Evolutionary conservation across 2,329 filamentous ascomycete species (phyloP).

Genomic region (Fonsecaea nubica): DNA sequence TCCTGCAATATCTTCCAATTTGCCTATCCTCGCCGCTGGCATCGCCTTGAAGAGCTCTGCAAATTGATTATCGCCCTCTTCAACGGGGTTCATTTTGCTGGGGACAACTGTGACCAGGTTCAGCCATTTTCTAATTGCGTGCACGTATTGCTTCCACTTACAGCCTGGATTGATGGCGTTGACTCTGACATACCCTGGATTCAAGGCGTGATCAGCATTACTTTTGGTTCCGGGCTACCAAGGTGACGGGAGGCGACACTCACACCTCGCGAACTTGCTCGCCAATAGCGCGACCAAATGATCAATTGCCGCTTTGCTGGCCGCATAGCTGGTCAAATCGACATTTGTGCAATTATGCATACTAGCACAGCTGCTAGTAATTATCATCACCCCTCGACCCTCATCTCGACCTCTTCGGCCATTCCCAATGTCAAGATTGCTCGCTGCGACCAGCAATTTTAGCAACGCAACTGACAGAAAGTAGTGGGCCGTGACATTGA

Average conservation of each 20-base stretch:
- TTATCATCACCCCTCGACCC: constrained; percentile 55
- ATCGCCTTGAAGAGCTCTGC: constrained; percentile 51
- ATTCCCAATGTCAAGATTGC: constrained; percentile 41
- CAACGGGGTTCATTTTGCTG: constrained; percentile 55
- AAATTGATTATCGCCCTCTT: constrained; percentile 51
- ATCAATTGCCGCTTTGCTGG: constrained; percentile 61
- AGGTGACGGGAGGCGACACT: constrained; percentile 6
- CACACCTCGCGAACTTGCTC: constrained; percentile 52
- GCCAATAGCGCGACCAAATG: constrained; percentile 59
- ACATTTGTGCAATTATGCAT: constrained; percentile 62
- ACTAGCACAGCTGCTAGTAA: constrained; percentile 61
- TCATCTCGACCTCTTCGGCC: constrained; percentile 45
- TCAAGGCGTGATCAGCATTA: neutral
- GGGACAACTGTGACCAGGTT: constrained; percentile 48
- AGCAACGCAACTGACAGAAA: constrained; percentile 57
- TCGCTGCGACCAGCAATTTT: constrained; percentile 52
- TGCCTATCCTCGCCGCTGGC: constrained; percentile 49
- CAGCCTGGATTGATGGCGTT: constrained; percentile 55
- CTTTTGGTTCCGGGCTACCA: neutral
- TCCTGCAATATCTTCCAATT: constrained; percentile 52
- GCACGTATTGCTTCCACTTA: constrained; percentile 39
- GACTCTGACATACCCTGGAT: constrained; percentile 53
- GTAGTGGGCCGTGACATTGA: constrained; percentile 60
- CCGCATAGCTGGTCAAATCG: constrained; percentile 59
- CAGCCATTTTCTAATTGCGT: constrained; percentile 13